Evolutionary conservation across 2,329 filamentous ascomycete species (phyloP).

Genomic region (Didymella lethalis): DNA sequence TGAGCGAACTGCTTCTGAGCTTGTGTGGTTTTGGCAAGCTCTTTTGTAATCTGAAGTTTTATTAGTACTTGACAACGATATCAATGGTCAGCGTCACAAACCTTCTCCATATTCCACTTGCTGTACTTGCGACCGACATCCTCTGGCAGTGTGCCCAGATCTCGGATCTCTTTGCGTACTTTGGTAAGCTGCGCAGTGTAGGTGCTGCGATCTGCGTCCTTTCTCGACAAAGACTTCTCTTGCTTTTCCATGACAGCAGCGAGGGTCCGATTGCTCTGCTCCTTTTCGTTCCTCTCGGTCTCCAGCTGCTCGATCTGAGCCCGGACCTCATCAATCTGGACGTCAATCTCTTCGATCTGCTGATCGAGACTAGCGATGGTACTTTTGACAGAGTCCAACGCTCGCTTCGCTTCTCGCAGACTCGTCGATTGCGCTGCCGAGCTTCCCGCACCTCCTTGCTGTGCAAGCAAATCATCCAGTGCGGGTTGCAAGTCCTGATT

Average conservation of each 20-base stretch:
- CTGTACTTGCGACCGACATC: constrained; percentile 93
- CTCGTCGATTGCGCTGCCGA: constrained; percentile 63
- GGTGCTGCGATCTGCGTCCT: constrained; percentile 84
- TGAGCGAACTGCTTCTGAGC: constrained; percentile 95
- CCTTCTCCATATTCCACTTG: constrained; percentile 78
- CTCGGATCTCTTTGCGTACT: constrained; percentile 86
- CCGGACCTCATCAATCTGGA: constrained; percentile 69
- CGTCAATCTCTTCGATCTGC: constrained; percentile 77
- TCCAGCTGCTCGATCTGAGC: constrained; percentile 65
- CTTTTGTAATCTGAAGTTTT: constrained; percentile 50
- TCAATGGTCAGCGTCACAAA: constrained; percentile 55
- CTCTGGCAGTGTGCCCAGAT: constrained; percentile 90
- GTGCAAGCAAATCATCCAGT: constrained; percentile 75
- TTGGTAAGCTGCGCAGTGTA: constrained; percentile 80
- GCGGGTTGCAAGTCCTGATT: constrained; percentile 88
- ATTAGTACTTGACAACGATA: constrained; percentile 21
- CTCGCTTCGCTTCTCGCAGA: constrained; percentile 79
- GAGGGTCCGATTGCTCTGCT: constrained; percentile 77
- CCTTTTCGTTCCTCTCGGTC: constrained; percentile 67
- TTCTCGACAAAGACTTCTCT: constrained; percentile 91
- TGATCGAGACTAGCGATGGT: constrained; percentile 70
- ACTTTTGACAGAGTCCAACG: constrained; percentile 79
- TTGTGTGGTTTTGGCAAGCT: constrained; percentile 90
- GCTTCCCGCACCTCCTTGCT: constrained; percentile 59
- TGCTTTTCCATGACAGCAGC: constrained; percentile 81